A percentile compares a stretch with the other conserved stretches of the same genome.
These are phyloP conservation scores for Cajanus cajan DNA, from an alignment of 306 rosid genomes.

Conservation along the genomic window DNA sequence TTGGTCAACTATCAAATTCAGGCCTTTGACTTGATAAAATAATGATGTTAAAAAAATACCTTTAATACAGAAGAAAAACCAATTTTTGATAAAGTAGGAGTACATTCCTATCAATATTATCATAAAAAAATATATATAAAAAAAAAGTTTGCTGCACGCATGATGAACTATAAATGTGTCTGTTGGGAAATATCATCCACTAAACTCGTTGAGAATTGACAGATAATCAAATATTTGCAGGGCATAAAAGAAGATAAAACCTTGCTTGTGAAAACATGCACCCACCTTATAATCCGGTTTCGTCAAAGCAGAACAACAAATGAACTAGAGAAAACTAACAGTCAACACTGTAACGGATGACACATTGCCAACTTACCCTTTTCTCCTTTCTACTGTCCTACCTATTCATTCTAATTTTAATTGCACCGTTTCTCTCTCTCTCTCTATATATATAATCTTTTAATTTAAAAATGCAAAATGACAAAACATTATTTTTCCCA, in stretches of 20 bases:
- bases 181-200: neutral
- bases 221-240: neutral
- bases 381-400: neutral
- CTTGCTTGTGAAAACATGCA: neutral
- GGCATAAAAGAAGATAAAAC: neutral
- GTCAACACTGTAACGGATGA: conserved; percentile 31
- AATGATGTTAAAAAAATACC: too few species aligned
- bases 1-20: too few species aligned
- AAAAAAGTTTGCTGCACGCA: neutral
- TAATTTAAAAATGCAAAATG: neutral
- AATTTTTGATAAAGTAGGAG: too few species aligned
- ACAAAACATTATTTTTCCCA: neutral
- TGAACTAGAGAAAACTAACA: conserved; percentile 28
- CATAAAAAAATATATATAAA: too few species aligned
- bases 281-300: conserved; percentile 11
- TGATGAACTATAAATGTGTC: neutral
- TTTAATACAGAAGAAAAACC: too few species aligned
- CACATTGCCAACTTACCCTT: conserved; percentile 8
- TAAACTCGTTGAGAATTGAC: neutral
- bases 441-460: neutral
- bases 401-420: too few species aligned
- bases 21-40: too few species aligned
- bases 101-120: too few species aligned
- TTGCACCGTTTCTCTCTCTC: neutral
- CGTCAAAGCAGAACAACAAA: conserved; percentile 1